A percentile compares a stretch with the other conserved stretches of the same genome.
Evolutionary conservation across 2,329 filamentous ascomycete genomes (phyloP).

Genomic region (Hysterium pulicare): DNA sequence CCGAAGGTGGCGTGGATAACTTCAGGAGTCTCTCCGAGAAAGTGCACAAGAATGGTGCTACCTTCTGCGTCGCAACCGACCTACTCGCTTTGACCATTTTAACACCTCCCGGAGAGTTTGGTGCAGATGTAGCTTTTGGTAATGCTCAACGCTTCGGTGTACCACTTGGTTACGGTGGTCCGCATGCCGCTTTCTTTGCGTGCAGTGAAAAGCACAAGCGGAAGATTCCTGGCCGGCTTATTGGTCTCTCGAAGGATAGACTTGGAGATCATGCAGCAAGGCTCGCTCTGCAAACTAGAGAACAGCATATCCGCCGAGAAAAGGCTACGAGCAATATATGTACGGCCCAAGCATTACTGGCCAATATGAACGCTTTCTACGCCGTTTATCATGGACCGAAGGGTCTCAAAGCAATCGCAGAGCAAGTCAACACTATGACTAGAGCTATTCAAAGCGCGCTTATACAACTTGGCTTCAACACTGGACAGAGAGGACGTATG

Average conservation of each 20-base stretch:
- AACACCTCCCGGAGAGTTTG: slow-evolving; percentile 88
- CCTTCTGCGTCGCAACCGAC: slow-evolving; percentile 86
- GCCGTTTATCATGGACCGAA: slow-evolving; percentile 88
- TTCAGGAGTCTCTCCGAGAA: slow-evolving; percentile 70
- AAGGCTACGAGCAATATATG: slow-evolving; percentile 98
- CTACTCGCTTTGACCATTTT: slow-evolving; percentile 81
- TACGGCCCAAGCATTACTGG: slow-evolving; percentile 87
- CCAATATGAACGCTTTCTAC: slow-evolving; percentile 95
- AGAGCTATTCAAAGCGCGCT: slow-evolving; percentile 66
- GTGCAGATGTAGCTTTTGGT: slow-evolving; percentile 91
- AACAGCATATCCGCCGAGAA: slow-evolving; percentile 93
- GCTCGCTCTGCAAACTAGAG: slow-evolving; percentile 83
- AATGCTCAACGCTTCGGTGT: slow-evolving; percentile 90
- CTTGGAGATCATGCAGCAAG: slow-evolving; percentile 77
- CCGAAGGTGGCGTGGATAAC: slow-evolving; percentile 73
- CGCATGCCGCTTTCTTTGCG: slow-evolving; percentile 96
- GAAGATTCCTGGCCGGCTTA: slow-evolving; percentile 85
- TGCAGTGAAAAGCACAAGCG: slow-evolving; percentile 88
- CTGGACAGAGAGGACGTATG: slow-evolving; percentile 56
- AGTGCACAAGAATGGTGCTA: slow-evolving; percentile 73
- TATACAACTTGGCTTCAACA: slow-evolving; percentile 60
- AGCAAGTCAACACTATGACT: slow-evolving; percentile 69
- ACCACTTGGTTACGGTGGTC: slow-evolving; percentile 86
- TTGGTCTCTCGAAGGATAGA: slow-evolving; percentile 89
- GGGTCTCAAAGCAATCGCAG: slow-evolving; percentile 78